Conservation (phyloP, 495 filamentous ascomycete species). For the Neurospora discreta region DNA sequence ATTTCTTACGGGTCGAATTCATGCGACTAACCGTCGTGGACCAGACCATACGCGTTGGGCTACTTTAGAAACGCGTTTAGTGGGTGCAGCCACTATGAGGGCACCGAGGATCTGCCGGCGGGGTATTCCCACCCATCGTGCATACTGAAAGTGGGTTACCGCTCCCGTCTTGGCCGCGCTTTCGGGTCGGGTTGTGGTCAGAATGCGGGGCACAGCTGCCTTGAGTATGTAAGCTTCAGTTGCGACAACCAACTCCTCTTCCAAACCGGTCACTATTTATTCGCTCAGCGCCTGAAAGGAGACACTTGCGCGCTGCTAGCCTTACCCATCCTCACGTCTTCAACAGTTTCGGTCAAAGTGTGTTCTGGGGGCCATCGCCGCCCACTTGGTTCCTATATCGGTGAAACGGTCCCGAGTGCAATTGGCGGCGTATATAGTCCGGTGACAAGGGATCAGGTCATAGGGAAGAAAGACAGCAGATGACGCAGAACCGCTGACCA, state of each 20-base stretch:
- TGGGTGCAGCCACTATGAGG: not conserved
- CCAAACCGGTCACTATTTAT: not conserved
- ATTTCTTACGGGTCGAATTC: not conserved
- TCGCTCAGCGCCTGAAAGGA: not conserved
- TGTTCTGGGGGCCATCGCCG: not conserved
- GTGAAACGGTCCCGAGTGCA: not conserved
- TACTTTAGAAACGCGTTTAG: not conserved
- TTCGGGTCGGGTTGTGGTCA: not conserved
- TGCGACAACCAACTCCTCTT: not conserved
- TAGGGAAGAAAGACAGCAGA: not conserved
- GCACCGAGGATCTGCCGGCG: not conserved
- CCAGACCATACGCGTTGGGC: not conserved
- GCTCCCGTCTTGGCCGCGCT: not conserved
- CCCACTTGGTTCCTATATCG: not conserved
- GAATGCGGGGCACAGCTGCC: not conserved
- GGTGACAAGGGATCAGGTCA: slow-evolving; percentile 4
- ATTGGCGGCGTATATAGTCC: not conserved
- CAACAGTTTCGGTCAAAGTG: not conserved
- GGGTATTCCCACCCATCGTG: not conserved
- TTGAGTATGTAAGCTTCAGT: not conserved
- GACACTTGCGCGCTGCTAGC: not conserved
- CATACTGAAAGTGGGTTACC: not conserved
- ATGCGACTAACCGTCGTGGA: not conserved
- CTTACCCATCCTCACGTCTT: not conserved
- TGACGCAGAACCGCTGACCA: slow-evolving; percentile 6